phyloP scores from a whole-genome alignment of 345 rosid species.

The Alliaria petiolata region DNA sequence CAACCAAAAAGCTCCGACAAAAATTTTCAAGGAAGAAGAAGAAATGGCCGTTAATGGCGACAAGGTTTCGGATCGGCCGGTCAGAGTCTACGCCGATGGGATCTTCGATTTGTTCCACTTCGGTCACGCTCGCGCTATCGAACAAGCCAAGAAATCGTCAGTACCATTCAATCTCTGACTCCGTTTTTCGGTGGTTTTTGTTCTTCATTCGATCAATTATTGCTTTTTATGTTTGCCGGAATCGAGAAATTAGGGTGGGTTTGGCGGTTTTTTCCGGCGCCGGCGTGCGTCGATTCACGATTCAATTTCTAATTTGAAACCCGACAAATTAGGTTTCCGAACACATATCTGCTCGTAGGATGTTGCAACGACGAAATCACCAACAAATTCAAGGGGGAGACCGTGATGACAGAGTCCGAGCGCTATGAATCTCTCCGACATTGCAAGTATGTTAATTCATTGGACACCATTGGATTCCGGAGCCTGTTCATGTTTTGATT shows the following conservation, averaged over 20 bases:
- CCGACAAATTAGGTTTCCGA: constrained; percentile 52
- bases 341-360: constrained; percentile 60
- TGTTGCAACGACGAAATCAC: constrained; percentile 67
- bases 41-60: constrained; percentile 11
- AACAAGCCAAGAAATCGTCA: constrained; percentile 64
- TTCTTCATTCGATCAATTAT: background rate
- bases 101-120: constrained; percentile 69
- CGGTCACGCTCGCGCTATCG: constrained; percentile 70
- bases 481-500: background rate
- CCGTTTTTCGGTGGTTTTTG: background rate
- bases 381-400: constrained; percentile 60
- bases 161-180: background rate
- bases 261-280: background rate
- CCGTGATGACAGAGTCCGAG: constrained; percentile 64
- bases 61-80: constrained; percentile 27
- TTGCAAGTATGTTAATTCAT: constrained; percentile 58
- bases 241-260: background rate
- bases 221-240: background rate
- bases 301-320: background rate
- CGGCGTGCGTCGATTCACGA: background rate
- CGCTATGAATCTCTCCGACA: constrained; percentile 69
- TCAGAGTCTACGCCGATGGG: constrained; percentile 65
- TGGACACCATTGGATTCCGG: background rate
- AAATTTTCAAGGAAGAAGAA: background rate
- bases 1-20: background rate